phyloP scores from a whole-genome alignment of 2,329 filamentous ascomycete species.

The Diaporthe sp. region DNA sequence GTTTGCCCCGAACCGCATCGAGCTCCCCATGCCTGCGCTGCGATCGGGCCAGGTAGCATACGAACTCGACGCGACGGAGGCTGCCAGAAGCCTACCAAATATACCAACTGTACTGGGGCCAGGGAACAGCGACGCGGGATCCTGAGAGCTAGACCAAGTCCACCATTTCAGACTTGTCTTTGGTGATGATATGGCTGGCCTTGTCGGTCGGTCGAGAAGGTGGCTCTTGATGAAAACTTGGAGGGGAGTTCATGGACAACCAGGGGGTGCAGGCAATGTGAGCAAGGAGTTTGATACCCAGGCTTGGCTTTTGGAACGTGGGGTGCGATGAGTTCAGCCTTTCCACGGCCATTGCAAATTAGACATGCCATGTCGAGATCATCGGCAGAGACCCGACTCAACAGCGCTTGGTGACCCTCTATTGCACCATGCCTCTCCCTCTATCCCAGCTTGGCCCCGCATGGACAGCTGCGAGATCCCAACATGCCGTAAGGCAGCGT shows the following conservation, averaged over 20 bases:
- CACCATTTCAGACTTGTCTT: neutral
- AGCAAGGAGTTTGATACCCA: conserved; percentile 28
- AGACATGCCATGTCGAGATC: neutral
- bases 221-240: neutral
- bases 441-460: neutral
- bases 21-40: conserved; percentile 63
- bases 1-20: conserved; percentile 60
- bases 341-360: neutral
- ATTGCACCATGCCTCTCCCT: neutral
- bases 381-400: neutral
- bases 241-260: too few relatives aligned
- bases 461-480: neutral
- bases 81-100: conserved; percentile 44
- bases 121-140: neutral
- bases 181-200: neutral
- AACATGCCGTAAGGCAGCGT: neutral
- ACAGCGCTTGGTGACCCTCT: neutral
- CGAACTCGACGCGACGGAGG: conserved; percentile 30
- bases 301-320: conserved; percentile 2
- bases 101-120: conserved; percentile 48
- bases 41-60: conserved; percentile 46
- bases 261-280: neutral
- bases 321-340: neutral
- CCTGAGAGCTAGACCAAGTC: neutral
- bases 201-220: neutral